Evolutionary conservation across 208 protist species (phyloP), one percentile per base, ranked within the genome.

Genomic region (Trypanosoma caninum): DNA sequence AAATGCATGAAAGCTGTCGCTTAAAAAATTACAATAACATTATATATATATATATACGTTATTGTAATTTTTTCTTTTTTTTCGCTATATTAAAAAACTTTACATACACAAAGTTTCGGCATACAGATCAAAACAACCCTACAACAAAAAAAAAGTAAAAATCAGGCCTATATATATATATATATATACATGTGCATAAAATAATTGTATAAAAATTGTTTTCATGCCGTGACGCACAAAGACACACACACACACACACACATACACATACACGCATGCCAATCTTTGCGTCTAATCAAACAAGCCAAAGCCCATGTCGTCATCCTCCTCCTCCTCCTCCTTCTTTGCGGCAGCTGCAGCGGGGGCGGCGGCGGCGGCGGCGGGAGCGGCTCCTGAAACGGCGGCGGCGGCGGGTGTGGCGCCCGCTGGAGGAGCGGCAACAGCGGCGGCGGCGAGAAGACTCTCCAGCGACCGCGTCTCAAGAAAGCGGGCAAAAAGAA

Each of bases 401-500:
- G 74, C 65, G 11, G 74, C 64, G 18, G 65, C 47, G 16, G 65
- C 66, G 34, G 68, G 65, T 23, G 56, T 67, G 23, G 86, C 75
- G 35, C 67, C 75, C 2, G 74, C 82, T 23, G 75, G 44, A 30
- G 82, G 78, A 30, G 79, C 74, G 13, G 68, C 58, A 22, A 82
- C 61, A 11, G 76, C 61, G 28, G 78, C 83, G 10, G 80, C 78
- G 35, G 74, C 70, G 40, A 90, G 69, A 28, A 95, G 80, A 30
- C 59, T 46, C 42, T 84, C 84, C 34, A 95, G 67, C 11, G 76
- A 69, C 74, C 91, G 82, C 72, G 83, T 89, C 77, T 93, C 70
- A 45, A 93, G 74, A 74, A 89, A 91, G 68, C 84, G 80, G 23
- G 80, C 55, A 62, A 93, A 93, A 72, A 93, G 45, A 68, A 89